Evolutionary conservation across 2,329 filamentous ascomycete species (phyloP).

Genomic region (Colletotrichum sp.): DNA sequence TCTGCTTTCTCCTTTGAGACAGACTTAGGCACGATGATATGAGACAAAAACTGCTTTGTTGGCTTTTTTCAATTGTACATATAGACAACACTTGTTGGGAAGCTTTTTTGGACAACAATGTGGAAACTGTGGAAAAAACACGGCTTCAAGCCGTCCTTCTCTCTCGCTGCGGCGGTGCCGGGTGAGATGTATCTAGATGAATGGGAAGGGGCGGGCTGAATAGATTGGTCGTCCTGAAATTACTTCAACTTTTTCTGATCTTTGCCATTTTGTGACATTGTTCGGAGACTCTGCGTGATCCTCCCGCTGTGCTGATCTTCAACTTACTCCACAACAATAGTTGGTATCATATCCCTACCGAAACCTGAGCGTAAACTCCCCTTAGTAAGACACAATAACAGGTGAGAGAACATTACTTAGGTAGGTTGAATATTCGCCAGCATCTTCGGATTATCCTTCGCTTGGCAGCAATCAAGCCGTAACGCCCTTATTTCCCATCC

Average conservation of each 20-base stretch:
- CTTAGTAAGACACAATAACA: neutral
- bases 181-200: neutral
- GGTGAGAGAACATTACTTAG: neutral
- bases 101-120: neutral
- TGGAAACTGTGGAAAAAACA: neutral
- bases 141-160: neutral
- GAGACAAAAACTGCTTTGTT: conserved; percentile 5
- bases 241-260: neutral
- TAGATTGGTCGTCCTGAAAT: conserved; percentile 3
- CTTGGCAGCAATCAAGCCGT: neutral
- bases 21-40: neutral
- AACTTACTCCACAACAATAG: fast-evolving
- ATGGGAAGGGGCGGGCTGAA: conserved; percentile 12
- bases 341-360: neutral
- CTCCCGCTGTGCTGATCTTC: neutral
- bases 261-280: neutral
- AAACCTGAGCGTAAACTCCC: neutral
- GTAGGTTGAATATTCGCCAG: neutral
- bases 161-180: conserved; percentile 10
- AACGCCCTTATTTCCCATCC: neutral
- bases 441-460: neutral
- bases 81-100: conserved; percentile 1
- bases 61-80: conserved; percentile 16
- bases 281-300: neutral
- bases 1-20: neutral